Percentiles rank a stretch among this genome's conserved stretches.
Evolutionary conservation across 371 early-diverging fungal species (phyloP).

Genomic region (Thermomucor indicae-seudaticae): DNA sequence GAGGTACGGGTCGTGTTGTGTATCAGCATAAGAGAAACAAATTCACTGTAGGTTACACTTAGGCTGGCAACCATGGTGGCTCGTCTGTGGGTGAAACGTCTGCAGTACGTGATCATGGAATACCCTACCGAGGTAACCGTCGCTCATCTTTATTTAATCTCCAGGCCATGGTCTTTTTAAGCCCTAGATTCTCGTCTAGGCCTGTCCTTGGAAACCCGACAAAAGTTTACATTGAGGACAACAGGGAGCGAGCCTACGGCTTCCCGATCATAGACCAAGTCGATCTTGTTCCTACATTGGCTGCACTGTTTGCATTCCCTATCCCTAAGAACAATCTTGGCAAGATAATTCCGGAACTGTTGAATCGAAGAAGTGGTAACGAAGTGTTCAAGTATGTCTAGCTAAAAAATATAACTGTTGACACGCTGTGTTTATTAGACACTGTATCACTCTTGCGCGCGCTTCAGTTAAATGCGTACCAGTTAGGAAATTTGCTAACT

Average conservation of each 20-base stretch:
- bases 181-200: constrained; percentile 35
- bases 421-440: too few relatives aligned
- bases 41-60: not conserved
- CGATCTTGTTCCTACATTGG: constrained; percentile 85
- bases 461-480: constrained; percentile 59
- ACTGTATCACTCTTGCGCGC: constrained; percentile 37
- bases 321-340: constrained; percentile 93
- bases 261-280: constrained; percentile 69
- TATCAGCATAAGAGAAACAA: not conserved
- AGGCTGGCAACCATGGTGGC: constrained; percentile 67
- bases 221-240: not conserved
- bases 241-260: constrained; percentile 5
- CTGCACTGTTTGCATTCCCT: constrained; percentile 80
- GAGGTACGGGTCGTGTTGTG: constrained; percentile 59
- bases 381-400: too few relatives aligned
- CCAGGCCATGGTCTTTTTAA: constrained; percentile 49
- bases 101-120: constrained; percentile 32
- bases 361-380: constrained; percentile 15
- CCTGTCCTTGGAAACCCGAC: constrained; percentile 15
- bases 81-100: constrained; percentile 62
- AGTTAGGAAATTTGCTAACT: constrained; percentile 38
- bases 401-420: too few relatives aligned
- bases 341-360: constrained; percentile 65
- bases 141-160: not conserved
- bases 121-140: not conserved